These are phyloP conservation scores for Kuraishia borneana DNA, from an alignment of 805 yeast species.

Conservation along the genomic window DNA sequence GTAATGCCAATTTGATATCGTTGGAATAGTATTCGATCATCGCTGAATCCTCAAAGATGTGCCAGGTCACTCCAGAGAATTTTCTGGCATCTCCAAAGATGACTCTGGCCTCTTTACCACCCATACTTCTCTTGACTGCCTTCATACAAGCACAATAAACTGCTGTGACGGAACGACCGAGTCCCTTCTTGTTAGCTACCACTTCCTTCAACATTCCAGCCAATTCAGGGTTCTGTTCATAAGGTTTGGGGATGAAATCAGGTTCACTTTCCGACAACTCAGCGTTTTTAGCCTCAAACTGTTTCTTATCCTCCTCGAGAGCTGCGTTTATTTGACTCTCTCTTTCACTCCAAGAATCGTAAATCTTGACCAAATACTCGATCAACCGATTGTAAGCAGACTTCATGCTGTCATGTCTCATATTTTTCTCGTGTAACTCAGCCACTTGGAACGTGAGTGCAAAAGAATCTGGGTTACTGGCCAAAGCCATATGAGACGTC, in stretches of 20 bases:
- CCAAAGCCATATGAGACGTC: conserved; percentile 40
- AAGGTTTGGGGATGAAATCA: background rate
- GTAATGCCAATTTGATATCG: conserved; percentile 56
- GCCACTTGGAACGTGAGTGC: conserved; percentile 56
- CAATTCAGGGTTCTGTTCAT: background rate
- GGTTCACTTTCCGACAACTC: background rate
- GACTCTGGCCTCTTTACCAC: conserved; percentile 48
- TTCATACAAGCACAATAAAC: conserved; percentile 65
- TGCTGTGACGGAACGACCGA: conserved; percentile 37
- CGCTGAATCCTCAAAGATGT: conserved; percentile 75
- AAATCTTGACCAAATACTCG: conserved; percentile 27
- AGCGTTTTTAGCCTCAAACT: conserved; percentile 3
- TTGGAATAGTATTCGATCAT: conserved; percentile 64
- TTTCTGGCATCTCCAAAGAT: conserved; percentile 64
- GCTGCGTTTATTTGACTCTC: conserved; percentile 8
- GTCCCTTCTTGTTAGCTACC: conserved; percentile 9
- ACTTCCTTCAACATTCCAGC: conserved; percentile 7
- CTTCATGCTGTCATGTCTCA: conserved; percentile 37
- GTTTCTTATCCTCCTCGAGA: conserved; percentile 14
- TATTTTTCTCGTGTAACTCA: conserved; percentile 55
- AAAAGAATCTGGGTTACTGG: conserved; percentile 60
- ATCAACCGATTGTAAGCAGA: conserved; percentile 40
- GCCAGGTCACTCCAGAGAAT: conserved; percentile 51
- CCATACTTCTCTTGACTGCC: conserved; percentile 45
- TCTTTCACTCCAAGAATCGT: conserved; percentile 9